These are phyloP conservation scores for Leccinum olivaceopallidum DNA, from an alignment of 768 basidiomycete species.

Conservation along the genomic window DNA sequence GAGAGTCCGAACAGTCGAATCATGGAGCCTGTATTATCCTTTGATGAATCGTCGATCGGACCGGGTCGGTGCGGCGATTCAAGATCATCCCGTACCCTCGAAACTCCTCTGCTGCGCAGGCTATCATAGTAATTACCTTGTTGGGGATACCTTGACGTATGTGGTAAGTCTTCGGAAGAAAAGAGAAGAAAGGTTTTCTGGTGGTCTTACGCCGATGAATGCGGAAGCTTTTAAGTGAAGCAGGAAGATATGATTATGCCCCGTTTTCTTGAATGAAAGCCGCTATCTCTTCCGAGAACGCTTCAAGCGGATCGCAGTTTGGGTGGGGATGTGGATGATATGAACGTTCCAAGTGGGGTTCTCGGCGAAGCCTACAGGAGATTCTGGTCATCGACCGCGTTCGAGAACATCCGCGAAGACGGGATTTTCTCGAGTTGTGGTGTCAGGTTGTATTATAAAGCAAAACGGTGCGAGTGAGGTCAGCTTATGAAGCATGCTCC, in stretches of 20 bases:
- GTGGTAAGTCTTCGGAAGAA: too few species aligned
- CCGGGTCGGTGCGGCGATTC: slow-evolving; percentile 2
- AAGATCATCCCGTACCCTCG: not conserved
- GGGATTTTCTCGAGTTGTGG: slow-evolving; percentile 7
- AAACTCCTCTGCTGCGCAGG: not conserved
- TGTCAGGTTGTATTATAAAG: not conserved
- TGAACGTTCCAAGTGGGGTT: too few species aligned
- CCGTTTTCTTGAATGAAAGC: not conserved
- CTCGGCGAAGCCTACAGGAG: too few species aligned
- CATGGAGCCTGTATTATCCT: too few species aligned
- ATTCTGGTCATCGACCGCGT: too few species aligned
- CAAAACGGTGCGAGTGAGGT: too few species aligned
- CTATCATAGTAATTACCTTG: not conserved
- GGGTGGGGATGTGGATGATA: too few species aligned
- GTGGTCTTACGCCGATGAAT: not conserved
- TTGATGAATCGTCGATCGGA: not conserved
- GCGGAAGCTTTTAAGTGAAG: not conserved
- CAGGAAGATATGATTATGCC: too few species aligned
- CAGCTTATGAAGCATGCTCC: slow-evolving; percentile 1
- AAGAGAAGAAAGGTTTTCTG: not conserved
- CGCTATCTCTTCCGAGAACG: not conserved
- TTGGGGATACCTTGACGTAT: not conserved
- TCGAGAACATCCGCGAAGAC: slow-evolving; percentile 15
- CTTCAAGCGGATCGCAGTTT: too few species aligned
- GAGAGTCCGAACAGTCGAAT: not conserved